These are phyloP conservation scores for Serpula lacrymans DNA, from an alignment of 768 basidiomycete genomes.

Conservation along the genomic window DNA sequence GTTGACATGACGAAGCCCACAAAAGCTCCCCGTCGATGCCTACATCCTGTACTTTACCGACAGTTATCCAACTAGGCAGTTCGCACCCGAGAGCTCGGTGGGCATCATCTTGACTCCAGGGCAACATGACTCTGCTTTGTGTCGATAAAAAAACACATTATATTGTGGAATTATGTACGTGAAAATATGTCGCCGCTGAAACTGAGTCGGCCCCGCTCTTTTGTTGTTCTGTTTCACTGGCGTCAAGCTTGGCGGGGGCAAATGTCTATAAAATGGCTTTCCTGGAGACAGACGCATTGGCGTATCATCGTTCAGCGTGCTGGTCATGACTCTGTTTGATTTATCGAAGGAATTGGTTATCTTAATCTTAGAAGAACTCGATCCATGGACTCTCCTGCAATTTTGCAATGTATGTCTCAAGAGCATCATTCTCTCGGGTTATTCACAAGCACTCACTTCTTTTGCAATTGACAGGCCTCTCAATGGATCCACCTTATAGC, in stretches of 20 bases:
- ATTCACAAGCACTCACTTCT: too few species aligned
- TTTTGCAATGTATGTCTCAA: slow-evolving; percentile 27
- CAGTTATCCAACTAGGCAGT: too few species aligned
- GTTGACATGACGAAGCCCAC: slow-evolving; percentile 33
- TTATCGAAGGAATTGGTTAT: slow-evolving; percentile 27
- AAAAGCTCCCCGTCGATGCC: slow-evolving; percentile 27
- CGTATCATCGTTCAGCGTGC: slow-evolving; percentile 27
- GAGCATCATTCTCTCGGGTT: too few species aligned
- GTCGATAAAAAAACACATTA: slow-evolving; percentile 21
- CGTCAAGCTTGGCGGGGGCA: slow-evolving; percentile 17
- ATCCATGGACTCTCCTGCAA: slow-evolving; percentile 28
- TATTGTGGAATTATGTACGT: slow-evolving; percentile 26
- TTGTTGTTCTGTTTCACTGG: slow-evolving; percentile 29
- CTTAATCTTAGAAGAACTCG: slow-evolving; percentile 30
- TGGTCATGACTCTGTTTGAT: slow-evolving; percentile 32
- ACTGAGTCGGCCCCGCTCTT: slow-evolving; percentile 27
- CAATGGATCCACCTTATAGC: slow-evolving; percentile 16
- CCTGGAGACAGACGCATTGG: slow-evolving; percentile 7
- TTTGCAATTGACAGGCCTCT: too few species aligned
- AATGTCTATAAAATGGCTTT: slow-evolving; percentile 26
- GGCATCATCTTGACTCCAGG: slow-evolving; percentile 15
- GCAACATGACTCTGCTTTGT: slow-evolving; percentile 25
- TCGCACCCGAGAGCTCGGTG: slow-evolving; percentile 16
- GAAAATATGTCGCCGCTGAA: slow-evolving; percentile 26
- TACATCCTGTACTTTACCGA: slow-evolving; percentile 21